A percentile compares a stretch with the other conserved stretches of the same genome.
phyloP scores from a whole-genome alignment of 495 filamentous ascomycete species.

The Clavariopsis aquatica region DNA sequence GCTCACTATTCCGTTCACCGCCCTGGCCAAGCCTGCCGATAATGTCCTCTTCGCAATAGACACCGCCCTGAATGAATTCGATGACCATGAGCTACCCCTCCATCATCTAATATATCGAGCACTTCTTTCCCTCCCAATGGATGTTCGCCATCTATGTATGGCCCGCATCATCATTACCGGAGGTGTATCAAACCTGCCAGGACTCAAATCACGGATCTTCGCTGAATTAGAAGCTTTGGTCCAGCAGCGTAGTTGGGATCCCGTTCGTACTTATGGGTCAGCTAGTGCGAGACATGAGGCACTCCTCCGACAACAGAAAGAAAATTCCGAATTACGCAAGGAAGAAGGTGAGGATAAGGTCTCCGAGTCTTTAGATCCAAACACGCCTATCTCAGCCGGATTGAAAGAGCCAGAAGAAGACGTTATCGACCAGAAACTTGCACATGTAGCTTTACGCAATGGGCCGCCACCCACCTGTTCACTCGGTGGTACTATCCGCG shows the following conservation, averaged over 20 bases:
- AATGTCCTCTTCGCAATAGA: conserved; percentile 66
- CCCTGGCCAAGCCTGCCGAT: conserved; percentile 73
- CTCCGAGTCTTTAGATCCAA: conserved; percentile 20
- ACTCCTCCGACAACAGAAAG: conserved; percentile 45
- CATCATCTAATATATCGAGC: conserved; percentile 71
- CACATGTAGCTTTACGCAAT: conserved; percentile 10
- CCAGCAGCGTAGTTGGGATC: conserved; percentile 72
- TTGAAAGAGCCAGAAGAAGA: conserved; percentile 33
- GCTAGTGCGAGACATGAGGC: conserved; percentile 40
- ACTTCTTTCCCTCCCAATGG: conserved; percentile 74
- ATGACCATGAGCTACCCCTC: conserved; percentile 82
- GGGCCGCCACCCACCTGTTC: conserved; percentile 22
- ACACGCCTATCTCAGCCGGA: conserved; percentile 18
- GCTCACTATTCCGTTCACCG: conserved; percentile 65
- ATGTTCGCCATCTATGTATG: conserved; percentile 83
- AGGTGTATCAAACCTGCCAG: conserved; percentile 75
- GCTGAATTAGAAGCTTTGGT: conserved; percentile 69
- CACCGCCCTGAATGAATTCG: conserved; percentile 58
- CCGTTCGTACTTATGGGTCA: conserved; percentile 52
- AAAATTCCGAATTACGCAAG: conserved; percentile 38
- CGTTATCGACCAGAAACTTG: conserved; percentile 26
- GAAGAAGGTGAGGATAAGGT: conserved; percentile 29
- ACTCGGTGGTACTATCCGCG: conserved; percentile 64
- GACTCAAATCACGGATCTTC: conserved; percentile 76
- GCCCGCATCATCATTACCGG: conserved; percentile 86